Conservation (phyloP, 2,329 filamentous ascomycete species). For the Xylariaceae sp. region DNA sequence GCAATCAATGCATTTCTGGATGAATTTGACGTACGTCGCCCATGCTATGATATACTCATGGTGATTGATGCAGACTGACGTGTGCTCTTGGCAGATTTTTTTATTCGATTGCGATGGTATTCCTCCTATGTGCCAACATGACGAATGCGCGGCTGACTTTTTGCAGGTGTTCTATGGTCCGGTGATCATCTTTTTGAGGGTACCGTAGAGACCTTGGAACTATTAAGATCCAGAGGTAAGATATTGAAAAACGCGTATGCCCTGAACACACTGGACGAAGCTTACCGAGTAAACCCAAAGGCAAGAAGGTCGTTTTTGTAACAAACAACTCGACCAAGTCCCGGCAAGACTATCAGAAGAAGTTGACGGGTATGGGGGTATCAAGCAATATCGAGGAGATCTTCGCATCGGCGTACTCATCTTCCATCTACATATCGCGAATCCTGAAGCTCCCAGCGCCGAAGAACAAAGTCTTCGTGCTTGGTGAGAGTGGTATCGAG, state of each 20-base stretch:
- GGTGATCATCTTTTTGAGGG: constrained; percentile 86
- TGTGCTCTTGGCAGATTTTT: constrained; percentile 62
- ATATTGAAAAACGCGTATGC: background rate
- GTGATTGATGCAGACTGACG: constrained; percentile 14
- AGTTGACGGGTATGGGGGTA: constrained; percentile 79
- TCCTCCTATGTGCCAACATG: constrained; percentile 2
- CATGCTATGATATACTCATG: constrained; percentile 20
- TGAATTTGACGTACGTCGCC: constrained; percentile 78
- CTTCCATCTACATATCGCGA: constrained; percentile 91
- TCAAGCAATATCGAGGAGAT: constrained; percentile 81
- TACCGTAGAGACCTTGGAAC: constrained; percentile 78
- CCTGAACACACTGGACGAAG: background rate
- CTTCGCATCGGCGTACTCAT: constrained; percentile 92
- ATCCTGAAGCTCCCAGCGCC: constrained; percentile 76
- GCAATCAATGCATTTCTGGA: constrained; percentile 82
- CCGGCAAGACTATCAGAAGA: constrained; percentile 86
- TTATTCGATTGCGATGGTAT: constrained; percentile 96
- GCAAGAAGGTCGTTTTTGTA: constrained; percentile 91
- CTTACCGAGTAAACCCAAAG: constrained; percentile 41
- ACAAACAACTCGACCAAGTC: constrained; percentile 99
- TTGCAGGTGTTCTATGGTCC: constrained; percentile 83
- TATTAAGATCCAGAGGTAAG: constrained; percentile 77
- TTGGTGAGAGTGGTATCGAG: constrained; percentile 90
- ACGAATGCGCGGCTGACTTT: constrained; percentile 11
- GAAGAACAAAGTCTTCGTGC: constrained; percentile 90